These are phyloP conservation scores for Russula abietina DNA, from an alignment of 768 basidiomycete genomes.

Conservation along the genomic window DNA sequence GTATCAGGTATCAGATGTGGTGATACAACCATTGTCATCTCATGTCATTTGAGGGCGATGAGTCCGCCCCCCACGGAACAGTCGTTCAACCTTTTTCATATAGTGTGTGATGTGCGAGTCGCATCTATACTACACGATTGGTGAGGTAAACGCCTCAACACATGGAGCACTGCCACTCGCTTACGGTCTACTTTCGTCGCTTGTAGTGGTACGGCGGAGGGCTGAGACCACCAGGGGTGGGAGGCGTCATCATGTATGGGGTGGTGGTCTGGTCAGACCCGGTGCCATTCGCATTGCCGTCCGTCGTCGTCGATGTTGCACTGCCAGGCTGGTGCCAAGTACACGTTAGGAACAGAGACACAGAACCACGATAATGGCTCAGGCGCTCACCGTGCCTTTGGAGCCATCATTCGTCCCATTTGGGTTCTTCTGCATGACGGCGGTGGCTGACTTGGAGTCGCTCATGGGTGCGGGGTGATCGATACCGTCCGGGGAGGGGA, in stretches of 20 bases:
- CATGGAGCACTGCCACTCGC: background rate
- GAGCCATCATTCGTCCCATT: constrained; percentile 37
- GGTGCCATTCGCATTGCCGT: constrained; percentile 5
- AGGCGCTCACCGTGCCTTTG: constrained; percentile 88
- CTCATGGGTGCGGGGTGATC: background rate
- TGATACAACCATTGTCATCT: constrained; percentile 16
- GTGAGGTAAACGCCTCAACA: background rate
- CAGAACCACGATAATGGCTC: constrained; percentile 74
- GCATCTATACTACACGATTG: background rate
- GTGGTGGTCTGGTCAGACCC: constrained; percentile 12
- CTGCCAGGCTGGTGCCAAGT: constrained; percentile 75
- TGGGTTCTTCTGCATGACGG: constrained; percentile 20
- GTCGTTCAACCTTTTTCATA: background rate
- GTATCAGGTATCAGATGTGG: constrained; percentile 22
- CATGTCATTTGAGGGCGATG: constrained; percentile 10
- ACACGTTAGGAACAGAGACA: constrained; percentile 84
- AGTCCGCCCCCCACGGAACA: background rate
- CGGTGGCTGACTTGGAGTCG: constrained; percentile 17
- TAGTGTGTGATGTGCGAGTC: background rate
- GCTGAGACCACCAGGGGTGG: constrained; percentile 24
- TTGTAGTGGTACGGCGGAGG: constrained; percentile 24
- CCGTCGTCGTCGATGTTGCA: constrained; percentile 54
- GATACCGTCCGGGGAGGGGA: background rate
- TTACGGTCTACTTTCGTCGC: constrained; percentile 14
- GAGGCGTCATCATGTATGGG: constrained; percentile 18